A percentile compares a stretch with the other conserved stretches of the same genome.
Conservation (phyloP, 2,329 filamentous ascomycete genomes). For the Apiospora sp. region DNA sequence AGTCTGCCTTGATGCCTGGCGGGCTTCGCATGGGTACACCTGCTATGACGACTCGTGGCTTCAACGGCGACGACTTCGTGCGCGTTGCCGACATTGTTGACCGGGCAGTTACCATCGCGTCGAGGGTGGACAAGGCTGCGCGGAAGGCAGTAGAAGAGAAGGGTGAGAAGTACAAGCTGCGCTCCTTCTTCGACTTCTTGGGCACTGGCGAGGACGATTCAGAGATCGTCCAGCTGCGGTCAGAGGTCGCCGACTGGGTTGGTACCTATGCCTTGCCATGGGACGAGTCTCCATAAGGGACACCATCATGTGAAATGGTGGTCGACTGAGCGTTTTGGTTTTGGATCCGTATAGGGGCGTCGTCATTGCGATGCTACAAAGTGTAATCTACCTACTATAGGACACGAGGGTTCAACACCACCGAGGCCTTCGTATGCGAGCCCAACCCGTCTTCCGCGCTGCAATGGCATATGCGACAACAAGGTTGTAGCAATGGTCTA, state of each 20-base stretch:
- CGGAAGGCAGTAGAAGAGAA: conserved; percentile 73
- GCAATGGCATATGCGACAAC: neutral
- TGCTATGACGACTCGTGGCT: conserved; percentile 97
- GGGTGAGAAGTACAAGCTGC: conserved; percentile 72
- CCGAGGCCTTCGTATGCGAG: conserved; percentile 2
- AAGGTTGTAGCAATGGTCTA: neutral
- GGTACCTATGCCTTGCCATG: conserved; percentile 77
- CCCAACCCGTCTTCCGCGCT: neutral
- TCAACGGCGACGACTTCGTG: conserved; percentile 86
- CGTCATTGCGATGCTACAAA: neutral
- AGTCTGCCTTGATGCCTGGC: conserved; percentile 90
- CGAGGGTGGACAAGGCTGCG: conserved; percentile 76
- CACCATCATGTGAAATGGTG: neutral
- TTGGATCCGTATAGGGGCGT: neutral
- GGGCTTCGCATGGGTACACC: conserved; percentile 94
- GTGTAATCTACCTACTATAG: neutral
- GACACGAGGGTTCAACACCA: conserved; percentile 23
- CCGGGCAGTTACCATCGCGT: conserved; percentile 80
- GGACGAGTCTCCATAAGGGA: conserved; percentile 51
- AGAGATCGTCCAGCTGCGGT: conserved; percentile 76
- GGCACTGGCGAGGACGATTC: conserved; percentile 71
- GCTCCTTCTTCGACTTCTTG: conserved; percentile 73
- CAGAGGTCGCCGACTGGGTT: conserved; percentile 82
- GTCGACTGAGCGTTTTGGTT: neutral
- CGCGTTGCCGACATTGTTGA: conserved; percentile 87